Evolutionary conservation across 2,329 filamentous ascomycete species (phyloP).

Genomic region (Colletotrichum siamense): DNA sequence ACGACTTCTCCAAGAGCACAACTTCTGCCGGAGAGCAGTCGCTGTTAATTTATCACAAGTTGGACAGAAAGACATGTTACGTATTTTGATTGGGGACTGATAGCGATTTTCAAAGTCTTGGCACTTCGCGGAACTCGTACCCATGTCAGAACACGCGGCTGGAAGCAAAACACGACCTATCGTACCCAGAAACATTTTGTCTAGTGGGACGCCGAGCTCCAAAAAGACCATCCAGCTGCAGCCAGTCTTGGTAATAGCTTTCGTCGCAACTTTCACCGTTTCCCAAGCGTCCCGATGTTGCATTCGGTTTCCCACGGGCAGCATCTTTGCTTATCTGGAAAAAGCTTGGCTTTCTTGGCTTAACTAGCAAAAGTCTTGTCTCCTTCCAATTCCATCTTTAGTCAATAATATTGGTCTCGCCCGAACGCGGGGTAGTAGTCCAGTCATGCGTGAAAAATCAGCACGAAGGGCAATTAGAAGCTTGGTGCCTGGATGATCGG

Average conservation of each 20-base stretch:
- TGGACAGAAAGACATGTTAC: neutral
- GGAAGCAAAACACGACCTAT: neutral
- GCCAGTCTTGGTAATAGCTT: neutral
- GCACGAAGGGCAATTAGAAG: neutral
- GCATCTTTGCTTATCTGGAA: conserved; percentile 4
- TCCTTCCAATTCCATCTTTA: conserved; percentile 21
- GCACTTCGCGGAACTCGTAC: neutral
- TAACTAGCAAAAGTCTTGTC: conserved; percentile 6
- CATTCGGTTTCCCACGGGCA: neutral
- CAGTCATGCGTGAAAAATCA: neutral
- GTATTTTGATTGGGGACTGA: neutral
- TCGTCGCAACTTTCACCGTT: neutral
- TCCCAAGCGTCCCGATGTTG: neutral
- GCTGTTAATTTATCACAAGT: neutral
- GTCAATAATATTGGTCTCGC: neutral
- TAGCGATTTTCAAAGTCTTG: neutral
- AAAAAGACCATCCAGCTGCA: neutral
- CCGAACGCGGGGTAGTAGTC: conserved; percentile 3
- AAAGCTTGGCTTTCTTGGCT: conserved; percentile 23
- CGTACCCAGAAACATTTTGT: neutral
- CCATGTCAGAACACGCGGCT: neutral
- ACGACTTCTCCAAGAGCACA: neutral
- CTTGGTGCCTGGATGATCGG: neutral
- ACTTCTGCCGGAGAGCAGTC: neutral
- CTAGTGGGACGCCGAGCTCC: neutral